A percentile compares a stretch with the other conserved stretches of the same genome.
phyloP scores from a whole-genome alignment of 2,329 filamentous ascomycete species.

The Cryoendolithus antarcticus region DNA sequence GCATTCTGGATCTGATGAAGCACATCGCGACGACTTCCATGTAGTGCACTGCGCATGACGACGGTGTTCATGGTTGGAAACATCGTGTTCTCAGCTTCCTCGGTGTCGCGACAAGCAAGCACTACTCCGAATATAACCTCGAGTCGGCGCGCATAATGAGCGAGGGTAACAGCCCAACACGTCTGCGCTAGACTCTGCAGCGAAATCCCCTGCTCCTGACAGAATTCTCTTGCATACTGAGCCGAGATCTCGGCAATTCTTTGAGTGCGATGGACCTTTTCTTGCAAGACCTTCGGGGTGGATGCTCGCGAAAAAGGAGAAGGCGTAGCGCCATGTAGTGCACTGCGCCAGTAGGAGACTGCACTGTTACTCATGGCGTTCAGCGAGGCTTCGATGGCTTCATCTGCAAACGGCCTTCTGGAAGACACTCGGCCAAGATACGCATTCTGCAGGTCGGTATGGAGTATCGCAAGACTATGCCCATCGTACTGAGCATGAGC shows the following conservation, averaged over 20 bases:
- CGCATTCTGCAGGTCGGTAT: constrained; percentile 54
- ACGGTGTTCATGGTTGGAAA: constrained; percentile 94
- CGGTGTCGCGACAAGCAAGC: constrained; percentile 69
- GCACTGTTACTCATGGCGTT: constrained; percentile 36
- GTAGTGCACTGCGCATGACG: constrained; percentile 57
- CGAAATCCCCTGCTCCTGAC: constrained; percentile 54
- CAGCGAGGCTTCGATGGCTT: constrained; percentile 44
- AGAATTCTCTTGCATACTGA: constrained; percentile 43
- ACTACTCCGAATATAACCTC: constrained; percentile 77
- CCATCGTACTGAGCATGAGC: constrained; percentile 85
- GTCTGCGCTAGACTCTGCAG: constrained; percentile 65
- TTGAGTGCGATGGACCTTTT: constrained; percentile 33
- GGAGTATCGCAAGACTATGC: constrained; percentile 65
- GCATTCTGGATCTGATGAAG: constrained; percentile 62
- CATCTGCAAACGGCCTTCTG: constrained; percentile 37
- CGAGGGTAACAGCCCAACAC: constrained; percentile 61
- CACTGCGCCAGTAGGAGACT: constrained; percentile 56
- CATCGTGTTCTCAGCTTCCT: constrained; percentile 52
- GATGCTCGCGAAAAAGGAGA: constrained; percentile 25
- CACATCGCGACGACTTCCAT: constrained; percentile 53
- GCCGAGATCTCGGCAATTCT: constrained; percentile 31
- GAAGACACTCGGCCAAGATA: constrained; percentile 33
- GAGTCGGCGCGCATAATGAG: constrained; percentile 48
- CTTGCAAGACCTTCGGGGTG: not conserved
- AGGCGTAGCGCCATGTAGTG: constrained; percentile 42